Evolutionary conservation across 345 rosid genomes (phyloP).

Genomic region (Euclidium syriacum): DNA sequence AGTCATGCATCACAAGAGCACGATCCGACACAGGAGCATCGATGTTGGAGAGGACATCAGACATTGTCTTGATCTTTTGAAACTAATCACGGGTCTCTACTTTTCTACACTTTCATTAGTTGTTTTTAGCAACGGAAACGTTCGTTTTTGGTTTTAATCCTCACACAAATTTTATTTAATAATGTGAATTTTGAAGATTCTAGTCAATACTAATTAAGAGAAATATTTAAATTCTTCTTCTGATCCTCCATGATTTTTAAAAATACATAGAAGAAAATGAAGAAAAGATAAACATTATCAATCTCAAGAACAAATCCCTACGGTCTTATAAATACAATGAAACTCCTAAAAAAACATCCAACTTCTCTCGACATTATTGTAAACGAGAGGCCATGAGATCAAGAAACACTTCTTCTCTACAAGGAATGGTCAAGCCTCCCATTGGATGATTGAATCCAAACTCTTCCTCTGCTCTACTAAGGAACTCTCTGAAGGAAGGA

Average conservation of each 20-base stretch:
- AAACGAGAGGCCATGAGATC: constrained; percentile 30
- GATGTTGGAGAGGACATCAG: no score
- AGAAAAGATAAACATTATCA: constrained; percentile 12
- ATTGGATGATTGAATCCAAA: constrained; percentile 44
- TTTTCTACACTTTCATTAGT: no score
- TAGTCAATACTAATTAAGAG: background rate
- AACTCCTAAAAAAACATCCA: background rate
- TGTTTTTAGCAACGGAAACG: no score
- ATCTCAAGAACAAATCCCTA: constrained; percentile 5
- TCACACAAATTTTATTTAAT: no score
- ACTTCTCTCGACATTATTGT: background rate
- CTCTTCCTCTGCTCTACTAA: constrained; percentile 47
- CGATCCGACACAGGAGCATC: no score
- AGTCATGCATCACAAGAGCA: no score
- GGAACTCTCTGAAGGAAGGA: constrained; percentile 38
- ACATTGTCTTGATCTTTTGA: no score
- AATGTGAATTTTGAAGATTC: background rate
- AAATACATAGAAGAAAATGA: constrained; percentile 7
- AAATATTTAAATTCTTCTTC: background rate
- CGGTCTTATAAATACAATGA: background rate
- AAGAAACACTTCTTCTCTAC: constrained; percentile 35
- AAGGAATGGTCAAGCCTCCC: constrained; percentile 49
- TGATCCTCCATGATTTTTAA: constrained; percentile 12
- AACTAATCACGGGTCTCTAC: no score
- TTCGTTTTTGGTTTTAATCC: no score